Percentiles rank a stretch among this genome's conserved stretches.
phyloP scores from a whole-genome alignment of 495 filamentous ascomycete genomes.

The Penicillium taxi region DNA sequence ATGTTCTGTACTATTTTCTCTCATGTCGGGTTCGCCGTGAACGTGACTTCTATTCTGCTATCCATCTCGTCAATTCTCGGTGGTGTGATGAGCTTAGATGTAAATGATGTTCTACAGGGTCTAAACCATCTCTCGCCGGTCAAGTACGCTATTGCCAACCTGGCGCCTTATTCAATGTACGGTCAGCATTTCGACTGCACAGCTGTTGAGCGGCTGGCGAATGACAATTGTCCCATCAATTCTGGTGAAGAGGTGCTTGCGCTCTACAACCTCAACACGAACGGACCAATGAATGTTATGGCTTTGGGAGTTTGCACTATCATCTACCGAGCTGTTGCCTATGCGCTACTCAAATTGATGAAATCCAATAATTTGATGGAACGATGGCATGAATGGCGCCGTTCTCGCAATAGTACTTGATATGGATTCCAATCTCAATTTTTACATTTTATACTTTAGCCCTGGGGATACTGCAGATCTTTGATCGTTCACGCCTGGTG shows the following conservation, averaged over 20 bases:
- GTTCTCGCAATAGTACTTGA: conserved; percentile 3
- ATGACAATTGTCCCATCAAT: conserved; percentile 52
- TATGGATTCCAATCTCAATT: no score
- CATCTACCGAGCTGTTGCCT: conserved; percentile 58
- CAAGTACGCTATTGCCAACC: conserved; percentile 56
- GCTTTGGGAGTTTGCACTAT: conserved; percentile 52
- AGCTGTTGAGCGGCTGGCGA: conserved; percentile 42
- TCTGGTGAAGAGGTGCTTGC: conserved; percentile 55
- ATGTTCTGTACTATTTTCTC: conserved; percentile 69
- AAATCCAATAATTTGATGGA: conserved; percentile 21
- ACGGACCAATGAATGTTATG: conserved; percentile 49
- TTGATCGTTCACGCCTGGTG: no score
- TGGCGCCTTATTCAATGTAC: conserved; percentile 51
- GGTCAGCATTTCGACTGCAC: conserved; percentile 53
- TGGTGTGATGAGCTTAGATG: conserved; percentile 58
- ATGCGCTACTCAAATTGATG: conserved; percentile 47
- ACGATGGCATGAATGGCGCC: conserved; percentile 20
- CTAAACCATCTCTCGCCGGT: conserved; percentile 64
- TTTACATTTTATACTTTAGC: no score
- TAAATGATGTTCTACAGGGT: conserved; percentile 55
- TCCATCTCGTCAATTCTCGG: conserved; percentile 59
- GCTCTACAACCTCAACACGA: conserved; percentile 53
- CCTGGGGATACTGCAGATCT: no score
- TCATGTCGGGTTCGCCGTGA: conserved; percentile 68
- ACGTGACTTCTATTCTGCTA: conserved; percentile 55